Evolutionary conservation across 805 yeast genomes (phyloP).

Genomic region (Maudiozyma barnettii): DNA sequence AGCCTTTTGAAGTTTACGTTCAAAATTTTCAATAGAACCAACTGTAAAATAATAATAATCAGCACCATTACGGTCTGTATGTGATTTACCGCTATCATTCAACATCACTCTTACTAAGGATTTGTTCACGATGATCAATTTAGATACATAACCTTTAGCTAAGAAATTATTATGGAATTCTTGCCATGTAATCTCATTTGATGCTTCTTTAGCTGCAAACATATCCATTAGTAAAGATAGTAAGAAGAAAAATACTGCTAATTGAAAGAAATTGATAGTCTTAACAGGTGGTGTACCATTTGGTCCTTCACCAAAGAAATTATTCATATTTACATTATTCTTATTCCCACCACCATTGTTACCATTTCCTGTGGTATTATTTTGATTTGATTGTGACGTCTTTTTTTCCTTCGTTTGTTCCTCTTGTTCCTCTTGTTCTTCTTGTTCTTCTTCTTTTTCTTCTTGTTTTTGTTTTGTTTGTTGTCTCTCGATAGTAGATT

Average conservation of each 20-base stretch:
- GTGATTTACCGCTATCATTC: constrained; percentile 50
- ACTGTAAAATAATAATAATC: constrained; percentile 55
- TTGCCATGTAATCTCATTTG: constrained; percentile 74
- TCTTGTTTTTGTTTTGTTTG: constrained; percentile 6
- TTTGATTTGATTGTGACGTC: neutral
- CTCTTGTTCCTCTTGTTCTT: neutral
- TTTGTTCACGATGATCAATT: constrained; percentile 68
- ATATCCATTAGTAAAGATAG: constrained; percentile 26
- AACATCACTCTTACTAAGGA: constrained; percentile 63
- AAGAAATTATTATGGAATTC: constrained; percentile 71
- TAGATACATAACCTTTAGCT: constrained; percentile 67
- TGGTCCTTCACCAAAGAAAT: neutral
- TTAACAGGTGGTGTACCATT: constrained; percentile 19
- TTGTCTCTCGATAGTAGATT: constrained; percentile 18
- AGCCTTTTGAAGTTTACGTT: constrained; percentile 63
- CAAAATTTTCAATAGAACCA: constrained; percentile 86
- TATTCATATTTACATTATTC: neutral
- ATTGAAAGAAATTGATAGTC: constrained; percentile 29
- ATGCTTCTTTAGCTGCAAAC: constrained; percentile 25
- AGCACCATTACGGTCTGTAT: constrained; percentile 27
- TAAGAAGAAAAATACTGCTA: constrained; percentile 27
- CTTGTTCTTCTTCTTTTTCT: constrained; percentile 1
- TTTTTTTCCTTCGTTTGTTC: neutral
- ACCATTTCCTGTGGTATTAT: neutral
- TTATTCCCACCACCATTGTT: neutral